Base-by-base conservation (phyloP, 176 grass and related monocot genomes). In the Aegilops longissima region DNA sequence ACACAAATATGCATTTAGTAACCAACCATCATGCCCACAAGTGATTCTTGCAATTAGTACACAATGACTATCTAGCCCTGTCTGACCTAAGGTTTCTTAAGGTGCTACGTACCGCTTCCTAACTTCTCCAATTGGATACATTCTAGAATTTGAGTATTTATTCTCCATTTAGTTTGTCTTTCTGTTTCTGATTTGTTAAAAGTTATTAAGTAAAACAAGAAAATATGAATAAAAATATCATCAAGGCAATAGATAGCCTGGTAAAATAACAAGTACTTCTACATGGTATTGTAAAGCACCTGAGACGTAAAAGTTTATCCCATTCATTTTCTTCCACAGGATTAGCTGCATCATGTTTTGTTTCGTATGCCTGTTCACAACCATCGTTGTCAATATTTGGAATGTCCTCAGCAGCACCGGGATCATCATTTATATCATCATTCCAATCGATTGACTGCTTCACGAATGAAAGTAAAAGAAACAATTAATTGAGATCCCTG, bases 241-340 rank as follows among this genome's bases (percentile, higher is more conserved):
- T 24, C 25, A 61, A 56, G 45, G 29, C 45, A 70, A 54, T 27
- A 68, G 20, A 66, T 14, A 71, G 23, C 16, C 25, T 72, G 33
- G 16, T 61, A 58, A 75, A 80, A 91, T 82, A 72, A 52, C 31
- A 51, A 91, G 25, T 54, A 54, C 51, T 18, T 17, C 14, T 17
- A 20, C 8, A 62, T 17, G n/a, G 61, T 39, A 65, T 76, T 44
- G 72, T 82, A 34, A 77, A 47, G 73, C 78, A 96, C 97, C 97
- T 99, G 89, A 94, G 83, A 87, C 97, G 97, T 89, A 99, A 90
- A 87, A 99, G 92, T 84, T 89, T 96, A 72, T 99, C 97, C 97
- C 97, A 99, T 88, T 99, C 97, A 74, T 87, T 99, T 93, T 96
- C 97, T 90, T 99, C 94, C 39, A 61, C 80, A 23, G 21, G 87